Conservation (phyloP, 2,329 filamentous ascomycete species). For the Trichoderma sp. region DNA sequence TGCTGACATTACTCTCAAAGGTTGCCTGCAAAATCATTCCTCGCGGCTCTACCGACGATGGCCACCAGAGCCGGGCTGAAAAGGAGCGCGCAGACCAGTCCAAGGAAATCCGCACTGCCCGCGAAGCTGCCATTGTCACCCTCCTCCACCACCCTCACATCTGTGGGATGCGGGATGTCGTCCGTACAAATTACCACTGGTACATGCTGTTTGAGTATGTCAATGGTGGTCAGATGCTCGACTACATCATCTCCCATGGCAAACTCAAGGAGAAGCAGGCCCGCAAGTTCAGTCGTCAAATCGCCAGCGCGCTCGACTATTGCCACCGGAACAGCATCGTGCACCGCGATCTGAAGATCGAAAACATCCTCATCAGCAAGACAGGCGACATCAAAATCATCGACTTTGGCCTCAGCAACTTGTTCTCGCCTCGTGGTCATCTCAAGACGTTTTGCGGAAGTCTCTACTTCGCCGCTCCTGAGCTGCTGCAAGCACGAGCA, state of each 20-base stretch:
- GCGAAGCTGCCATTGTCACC: conserved; percentile 94
- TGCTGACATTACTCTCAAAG: conserved; percentile 47
- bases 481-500: conserved; percentile 87
- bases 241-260: conserved; percentile 98
- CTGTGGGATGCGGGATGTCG: conserved; percentile 91
- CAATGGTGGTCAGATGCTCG: conserved; percentile 98
- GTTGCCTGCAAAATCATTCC: conserved; percentile 98
- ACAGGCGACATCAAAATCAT: conserved; percentile 99
- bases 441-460: conserved; percentile 98
- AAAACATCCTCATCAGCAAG: conserved; percentile 99
- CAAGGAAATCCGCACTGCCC: conserved; percentile 91
- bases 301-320: conserved; percentile 94
- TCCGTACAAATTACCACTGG: conserved; percentile 97
- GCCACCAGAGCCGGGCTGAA: conserved; percentile 69
- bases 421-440: conserved; percentile 82
- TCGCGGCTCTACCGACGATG: conserved; percentile 83
- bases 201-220: conserved; percentile 99
- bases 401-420: conserved; percentile 95
- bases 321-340: conserved; percentile 98
- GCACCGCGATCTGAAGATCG: conserved; percentile 95
- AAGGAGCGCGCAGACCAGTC: conserved; percentile 92
- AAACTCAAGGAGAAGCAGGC: conserved; percentile 98
- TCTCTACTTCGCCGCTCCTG: conserved; percentile 95
- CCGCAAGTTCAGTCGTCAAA: conserved; percentile 95
- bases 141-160: conserved; percentile 94